Evolutionary conservation across 352 stramenopile species (phyloP).

Genomic region (Pythium diclinum): DNA sequence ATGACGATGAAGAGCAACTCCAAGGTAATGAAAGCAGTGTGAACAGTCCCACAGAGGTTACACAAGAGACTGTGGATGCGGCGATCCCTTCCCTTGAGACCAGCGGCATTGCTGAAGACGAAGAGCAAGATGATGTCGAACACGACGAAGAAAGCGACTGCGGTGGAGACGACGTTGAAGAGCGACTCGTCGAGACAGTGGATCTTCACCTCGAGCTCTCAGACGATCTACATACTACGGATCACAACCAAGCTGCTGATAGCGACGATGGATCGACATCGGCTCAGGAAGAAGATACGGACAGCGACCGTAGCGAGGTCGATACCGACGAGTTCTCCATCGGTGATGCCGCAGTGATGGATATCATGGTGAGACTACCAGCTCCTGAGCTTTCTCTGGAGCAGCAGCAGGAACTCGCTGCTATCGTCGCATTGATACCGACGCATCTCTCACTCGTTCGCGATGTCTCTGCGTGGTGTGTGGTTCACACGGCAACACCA

Average conservation of each 20-base stretch:
- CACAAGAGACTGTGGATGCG: too few relatives aligned
- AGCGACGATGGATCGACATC: not conserved
- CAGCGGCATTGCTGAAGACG: not conserved
- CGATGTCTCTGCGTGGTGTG: conserved; percentile 6
- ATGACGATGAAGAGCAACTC: not conserved
- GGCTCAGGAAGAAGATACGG: not conserved
- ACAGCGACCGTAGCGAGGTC: not conserved
- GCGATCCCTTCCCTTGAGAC: too few relatives aligned
- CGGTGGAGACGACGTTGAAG: not conserved
- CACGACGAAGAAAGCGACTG: not conserved
- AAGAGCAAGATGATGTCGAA: not conserved
- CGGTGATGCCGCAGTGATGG: not conserved
- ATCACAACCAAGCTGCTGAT: not conserved
- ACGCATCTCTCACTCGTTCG: not conserved
- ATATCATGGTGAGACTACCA: not conserved
- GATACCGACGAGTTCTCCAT: not conserved
- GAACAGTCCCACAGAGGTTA: not conserved
- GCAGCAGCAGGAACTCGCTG: not conserved
- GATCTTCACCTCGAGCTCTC: not conserved
- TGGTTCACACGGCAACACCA: not conserved
- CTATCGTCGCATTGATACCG: conserved; percentile 13
- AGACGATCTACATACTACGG: not conserved
- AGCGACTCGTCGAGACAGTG: not conserved
- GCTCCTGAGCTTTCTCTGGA: not conserved
- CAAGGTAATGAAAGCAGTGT: not conserved